Conservation (phyloP, 768 basidiomycete species). For the Cyathus striatus region DNA sequence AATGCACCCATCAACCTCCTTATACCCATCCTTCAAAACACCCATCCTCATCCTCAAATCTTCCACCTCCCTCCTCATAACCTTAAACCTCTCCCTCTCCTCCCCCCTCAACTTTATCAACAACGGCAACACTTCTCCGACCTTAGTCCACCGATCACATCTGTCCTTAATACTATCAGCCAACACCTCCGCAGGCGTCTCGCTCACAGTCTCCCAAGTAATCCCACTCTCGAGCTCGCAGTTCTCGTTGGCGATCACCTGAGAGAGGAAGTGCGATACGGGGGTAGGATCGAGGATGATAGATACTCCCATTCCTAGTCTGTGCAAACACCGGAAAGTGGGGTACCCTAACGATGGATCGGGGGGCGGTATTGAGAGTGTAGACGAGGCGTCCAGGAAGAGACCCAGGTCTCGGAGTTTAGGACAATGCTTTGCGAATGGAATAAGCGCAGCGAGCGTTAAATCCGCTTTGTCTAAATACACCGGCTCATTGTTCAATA, state of each 20-base stretch:
- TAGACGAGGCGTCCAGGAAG: conserved; percentile 30
- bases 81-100: conserved; percentile 32
- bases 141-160: conserved; percentile 35
- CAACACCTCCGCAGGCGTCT: conserved; percentile 3
- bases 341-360: conserved; percentile 11
- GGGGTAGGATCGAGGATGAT: conserved; percentile 33
- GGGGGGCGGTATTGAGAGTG: conserved; percentile 8
- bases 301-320: conserved; percentile 48
- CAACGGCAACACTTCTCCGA: conserved; percentile 35
- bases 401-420: conserved; percentile 35
- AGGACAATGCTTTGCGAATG: conserved; percentile 34
- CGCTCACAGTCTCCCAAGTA: conserved; percentile 35
- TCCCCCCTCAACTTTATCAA: conserved; percentile 37
- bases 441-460: conserved; percentile 31
- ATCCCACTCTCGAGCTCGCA: conserved; percentile 43
- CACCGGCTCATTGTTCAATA: conserved; percentile 43
- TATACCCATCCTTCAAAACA: conserved; percentile 31
- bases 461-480: conserved; percentile 22
- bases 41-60: conserved; percentile 42
- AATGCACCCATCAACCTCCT: conserved; percentile 9
- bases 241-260: too few species aligned
- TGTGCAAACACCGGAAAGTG: conserved; percentile 24
- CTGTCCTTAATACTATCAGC: conserved; percentile 12
- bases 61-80: conserved; percentile 40
- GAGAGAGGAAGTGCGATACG: conserved; percentile 49